Evolutionary conservation across 192 early-diverging fungal genomes (phyloP).

Genomic region (Spinellus fusiger): DNA sequence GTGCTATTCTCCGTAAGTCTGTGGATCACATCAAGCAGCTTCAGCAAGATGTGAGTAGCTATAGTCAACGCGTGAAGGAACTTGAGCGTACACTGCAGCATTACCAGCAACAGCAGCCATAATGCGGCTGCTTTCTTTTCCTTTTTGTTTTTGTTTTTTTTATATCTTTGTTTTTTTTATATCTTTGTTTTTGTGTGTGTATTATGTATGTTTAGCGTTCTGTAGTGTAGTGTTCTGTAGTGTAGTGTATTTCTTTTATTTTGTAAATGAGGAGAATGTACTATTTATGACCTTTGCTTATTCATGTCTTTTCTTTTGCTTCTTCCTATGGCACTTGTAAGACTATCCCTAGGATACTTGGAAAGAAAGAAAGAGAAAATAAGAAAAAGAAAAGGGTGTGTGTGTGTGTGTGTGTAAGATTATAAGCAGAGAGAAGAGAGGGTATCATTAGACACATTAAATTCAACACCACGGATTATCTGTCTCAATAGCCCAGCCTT

Average conservation of each 20-base stretch:
- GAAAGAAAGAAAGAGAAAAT: no score
- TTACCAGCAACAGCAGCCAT: conserved; percentile 13
- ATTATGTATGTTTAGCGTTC: no score
- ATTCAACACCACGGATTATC: conserved; percentile 17
- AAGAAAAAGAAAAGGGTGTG: no score
- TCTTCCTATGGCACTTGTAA: not conserved
- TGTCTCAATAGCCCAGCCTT: conserved; percentile 8
- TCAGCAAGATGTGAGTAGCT: conserved; percentile 25
- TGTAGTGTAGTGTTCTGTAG: no score
- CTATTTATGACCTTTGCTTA: not conserved
- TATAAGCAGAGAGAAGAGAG: no score
- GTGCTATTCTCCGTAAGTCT: conserved; percentile 85
- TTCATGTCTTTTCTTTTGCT: not conserved
- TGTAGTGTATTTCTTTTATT: not conserved
- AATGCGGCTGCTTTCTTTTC: not conserved
- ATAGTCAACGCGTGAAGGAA: conserved; percentile 22
- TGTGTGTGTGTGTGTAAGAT: no score
- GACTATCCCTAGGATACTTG: not conserved
- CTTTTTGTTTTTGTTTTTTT: not conserved
- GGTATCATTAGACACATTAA: no score
- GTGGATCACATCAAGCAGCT: conserved; percentile 80
- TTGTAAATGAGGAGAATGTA: not conserved
- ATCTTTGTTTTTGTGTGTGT: not conserved
- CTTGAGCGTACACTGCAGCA: conserved; percentile 24
- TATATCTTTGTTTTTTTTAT: not conserved